Percentiles rank a stretch among this genome's conserved stretches.
Conservation (phyloP, 148 eudicot genomes). For the Vaccinium darrowii region DNA sequence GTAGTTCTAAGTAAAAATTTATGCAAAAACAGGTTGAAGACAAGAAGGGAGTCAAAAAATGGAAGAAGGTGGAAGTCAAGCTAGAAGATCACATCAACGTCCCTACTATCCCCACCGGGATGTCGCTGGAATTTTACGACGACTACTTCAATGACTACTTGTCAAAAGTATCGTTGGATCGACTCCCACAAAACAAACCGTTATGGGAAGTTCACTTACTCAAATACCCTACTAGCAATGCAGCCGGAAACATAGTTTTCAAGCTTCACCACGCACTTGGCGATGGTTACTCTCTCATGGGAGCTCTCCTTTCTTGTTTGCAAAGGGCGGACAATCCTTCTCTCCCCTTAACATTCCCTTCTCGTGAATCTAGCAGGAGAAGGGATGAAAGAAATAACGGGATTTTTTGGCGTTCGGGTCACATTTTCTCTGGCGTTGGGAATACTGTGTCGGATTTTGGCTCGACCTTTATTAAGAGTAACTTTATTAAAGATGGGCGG, state of each 20-base stretch:
- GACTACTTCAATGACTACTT: conserved; percentile 47
- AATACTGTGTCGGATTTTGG: conserved; percentile 24
- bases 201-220: conserved; percentile 75
- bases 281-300: conserved; percentile 86
- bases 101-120: conserved; percentile 41
- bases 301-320: conserved; percentile 81
- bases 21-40: conserved; percentile 45
- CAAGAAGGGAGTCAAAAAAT: conserved; percentile 49
- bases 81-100: conserved; percentile 50
- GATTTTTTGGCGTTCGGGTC: conserved; percentile 1
- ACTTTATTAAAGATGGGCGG: too few relatives aligned
- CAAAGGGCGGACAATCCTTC: conserved; percentile 69
- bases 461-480: too few relatives aligned
- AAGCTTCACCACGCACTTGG: conserved; percentile 87
- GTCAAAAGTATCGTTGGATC: conserved; percentile 48
- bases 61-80: conserved; percentile 70
- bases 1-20: neutral
- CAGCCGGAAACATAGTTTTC: conserved; percentile 57
- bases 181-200: conserved; percentile 57
- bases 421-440: conserved; percentile 23
- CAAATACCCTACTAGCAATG: conserved; percentile 64
- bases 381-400: neutral
- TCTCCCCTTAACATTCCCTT: conserved; percentile 58
- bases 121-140: conserved; percentile 42
- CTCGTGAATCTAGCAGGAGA: conserved; percentile 5